These are phyloP conservation scores for Phaeosphaeria sp. DNA, from an alignment of 2,329 filamentous ascomycete species.

Conservation along the genomic window DNA sequence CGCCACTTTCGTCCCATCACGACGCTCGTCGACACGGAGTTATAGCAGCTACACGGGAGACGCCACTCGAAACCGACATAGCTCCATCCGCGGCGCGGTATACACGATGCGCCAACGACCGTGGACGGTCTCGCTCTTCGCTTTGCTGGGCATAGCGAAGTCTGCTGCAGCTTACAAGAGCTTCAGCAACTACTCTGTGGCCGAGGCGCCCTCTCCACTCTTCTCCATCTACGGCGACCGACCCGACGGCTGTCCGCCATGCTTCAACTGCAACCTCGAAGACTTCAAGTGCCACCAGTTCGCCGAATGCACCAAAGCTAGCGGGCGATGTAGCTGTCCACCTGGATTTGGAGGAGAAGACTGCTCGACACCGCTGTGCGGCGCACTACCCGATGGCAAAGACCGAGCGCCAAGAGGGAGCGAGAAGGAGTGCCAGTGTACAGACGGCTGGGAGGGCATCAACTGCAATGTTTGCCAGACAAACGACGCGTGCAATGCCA, in stretches of 20 bases:
- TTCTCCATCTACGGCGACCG: slow-evolving; percentile 76
- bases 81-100: slow-evolving; percentile 33
- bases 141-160: slow-evolving; percentile 30
- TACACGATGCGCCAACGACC: slow-evolving; percentile 43
- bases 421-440: slow-evolving; percentile 75
- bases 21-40: not conserved
- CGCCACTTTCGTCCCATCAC: slow-evolving; percentile 1
- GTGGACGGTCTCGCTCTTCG: slow-evolving; percentile 41
- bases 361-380: slow-evolving; percentile 89
- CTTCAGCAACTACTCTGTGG: slow-evolving; percentile 58
- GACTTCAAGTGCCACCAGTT: slow-evolving; percentile 92
- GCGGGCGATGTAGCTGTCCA: slow-evolving; percentile 91
- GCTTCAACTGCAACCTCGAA: slow-evolving; percentile 97
- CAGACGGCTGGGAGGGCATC: slow-evolving; percentile 93
- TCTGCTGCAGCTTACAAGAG: slow-evolving; percentile 38
- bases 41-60: not conserved
- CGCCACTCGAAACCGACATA: slow-evolving; percentile 9
- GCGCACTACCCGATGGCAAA: slow-evolving; percentile 78
- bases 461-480: slow-evolving; percentile 95
- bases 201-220: slow-evolving; percentile 57
- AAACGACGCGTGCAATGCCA: slow-evolving; percentile 81
- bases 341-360: slow-evolving; percentile 93
- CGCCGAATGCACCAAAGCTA: slow-evolving; percentile 84
- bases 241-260: slow-evolving; percentile 80
- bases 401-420: slow-evolving; percentile 78